These are phyloP conservation scores for Phytopythium helicoides DNA, from an alignment of 352 stramenopile genomes.

Conservation along the genomic window DNA sequence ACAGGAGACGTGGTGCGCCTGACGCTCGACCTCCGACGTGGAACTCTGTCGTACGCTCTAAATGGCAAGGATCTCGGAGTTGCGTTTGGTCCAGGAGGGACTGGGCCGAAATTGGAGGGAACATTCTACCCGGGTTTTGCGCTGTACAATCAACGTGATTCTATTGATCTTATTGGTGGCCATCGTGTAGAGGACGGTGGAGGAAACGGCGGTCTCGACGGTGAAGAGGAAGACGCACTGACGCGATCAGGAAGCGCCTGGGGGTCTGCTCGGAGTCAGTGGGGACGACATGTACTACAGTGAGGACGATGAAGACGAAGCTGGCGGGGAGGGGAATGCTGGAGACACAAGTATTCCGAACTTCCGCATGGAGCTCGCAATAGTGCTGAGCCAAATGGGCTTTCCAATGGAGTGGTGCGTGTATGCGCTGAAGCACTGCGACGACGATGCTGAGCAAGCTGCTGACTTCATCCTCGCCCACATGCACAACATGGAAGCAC, in stretches of 20 bases:
- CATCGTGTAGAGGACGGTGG: constrained; percentile 77
- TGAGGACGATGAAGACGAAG: constrained; percentile 72
- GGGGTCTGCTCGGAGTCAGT: constrained; percentile 17
- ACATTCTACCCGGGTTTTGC: constrained; percentile 86
- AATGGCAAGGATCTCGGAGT: constrained; percentile 90
- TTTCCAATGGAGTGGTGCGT: constrained; percentile 89
- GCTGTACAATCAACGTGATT: constrained; percentile 87
- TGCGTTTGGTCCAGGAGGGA: constrained; percentile 84
- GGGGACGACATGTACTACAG: constrained; percentile 83
- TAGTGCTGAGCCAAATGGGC: constrained; percentile 79
- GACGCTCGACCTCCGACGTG: constrained; percentile 78
- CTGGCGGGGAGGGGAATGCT: constrained; percentile 10
- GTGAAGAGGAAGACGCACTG: constrained; percentile 18
- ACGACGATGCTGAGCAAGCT: constrained; percentile 80
- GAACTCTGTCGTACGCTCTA: constrained; percentile 83
- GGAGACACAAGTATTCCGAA: constrained; percentile 55
- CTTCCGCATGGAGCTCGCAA: constrained; percentile 83
- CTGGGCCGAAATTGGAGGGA: constrained; percentile 81
- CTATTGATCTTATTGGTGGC: constrained; percentile 79
- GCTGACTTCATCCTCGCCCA: constrained; percentile 85
- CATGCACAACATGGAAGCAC: constrained; percentile 77
- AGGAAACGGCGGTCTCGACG: constrained; percentile 14
- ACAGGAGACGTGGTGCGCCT: constrained; percentile 82
- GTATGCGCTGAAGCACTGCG: constrained; percentile 76
- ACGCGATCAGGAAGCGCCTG: constrained; percentile 23